Evolutionary conservation across 192 early-diverging fungal genomes (phyloP).

Genomic region (Rhizoclosmatium globosum): DNA sequence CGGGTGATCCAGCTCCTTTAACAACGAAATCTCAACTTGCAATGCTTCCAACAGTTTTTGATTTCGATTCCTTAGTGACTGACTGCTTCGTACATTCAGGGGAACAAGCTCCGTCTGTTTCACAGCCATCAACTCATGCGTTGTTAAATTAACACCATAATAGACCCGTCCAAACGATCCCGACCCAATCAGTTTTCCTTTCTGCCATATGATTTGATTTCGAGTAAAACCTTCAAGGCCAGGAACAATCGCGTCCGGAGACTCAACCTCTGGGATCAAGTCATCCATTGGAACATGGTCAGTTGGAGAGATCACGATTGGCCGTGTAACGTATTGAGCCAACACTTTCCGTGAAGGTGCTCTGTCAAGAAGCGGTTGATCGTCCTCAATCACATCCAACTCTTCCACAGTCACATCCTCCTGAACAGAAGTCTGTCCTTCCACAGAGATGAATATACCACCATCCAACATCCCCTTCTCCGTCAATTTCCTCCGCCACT

Average conservation of each 20-base stretch:
- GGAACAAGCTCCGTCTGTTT: slow-evolving; percentile 57
- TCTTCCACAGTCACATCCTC: too few species aligned
- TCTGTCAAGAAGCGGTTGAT: not conserved
- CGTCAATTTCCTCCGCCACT: too few species aligned
- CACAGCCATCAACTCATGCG: slow-evolving; percentile 81
- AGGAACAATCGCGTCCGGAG: not conserved
- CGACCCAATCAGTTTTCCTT: slow-evolving; percentile 91
- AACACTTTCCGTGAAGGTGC: not conserved
- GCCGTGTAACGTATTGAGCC: not conserved
- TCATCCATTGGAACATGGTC: not conserved
- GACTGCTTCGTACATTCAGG: not conserved
- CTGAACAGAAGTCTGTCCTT: too few species aligned
- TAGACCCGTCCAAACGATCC: slow-evolving; percentile 96
- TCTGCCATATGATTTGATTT: slow-evolving; percentile 75
- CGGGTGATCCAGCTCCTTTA: slow-evolving; percentile 92
- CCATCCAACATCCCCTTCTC: too few species aligned
- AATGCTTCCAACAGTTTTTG: slow-evolving; percentile 83
- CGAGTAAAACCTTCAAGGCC: slow-evolving; percentile 9
- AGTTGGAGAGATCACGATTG: not conserved
- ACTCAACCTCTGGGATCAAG: not conserved
- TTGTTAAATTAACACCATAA: slow-evolving; percentile 86
- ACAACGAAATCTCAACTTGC: slow-evolving; percentile 86
- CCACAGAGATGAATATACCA: too few species aligned
- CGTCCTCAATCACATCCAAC: too few species aligned
- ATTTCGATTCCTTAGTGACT: slow-evolving; percentile 29